Base-by-base conservation (phyloP, 352 stramenopile genomes). In the Halophytophthora batemanensis region DNA sequence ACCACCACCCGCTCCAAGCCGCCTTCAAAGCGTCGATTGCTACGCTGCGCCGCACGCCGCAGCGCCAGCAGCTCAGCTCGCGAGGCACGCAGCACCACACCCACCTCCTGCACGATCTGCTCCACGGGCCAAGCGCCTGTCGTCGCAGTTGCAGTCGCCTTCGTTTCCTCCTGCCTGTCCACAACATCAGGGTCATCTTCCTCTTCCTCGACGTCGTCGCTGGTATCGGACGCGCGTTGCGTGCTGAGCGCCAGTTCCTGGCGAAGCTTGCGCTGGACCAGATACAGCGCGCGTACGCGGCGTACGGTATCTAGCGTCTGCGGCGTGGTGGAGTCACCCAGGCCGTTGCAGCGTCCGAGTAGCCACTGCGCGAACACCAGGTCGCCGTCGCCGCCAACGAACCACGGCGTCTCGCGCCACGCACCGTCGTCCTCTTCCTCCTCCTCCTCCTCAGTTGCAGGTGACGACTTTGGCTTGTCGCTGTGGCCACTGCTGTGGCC, bases 341-440 rank as follows among this genome's bases (percentile, higher is more conserved):
- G 55, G 15, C 70, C 64, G 22, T 67, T 71, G 45, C 71, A 82
- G 34, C 77, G 79, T 3, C 62, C 67, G 25, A 90, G 66, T 13
- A 90, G 57, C 76, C 72, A 86, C 50, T 90, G 69, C 14, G 61
- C 64, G 45, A 80, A 79, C 34, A 44, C 40, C 39, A 90, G 33
- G 15, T 87, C 68, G 1, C 74, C 60, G 0, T 67, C 44, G 38
- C 70, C 69, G 10, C 53, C 68, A 31, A 46, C 49, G 40, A 77
- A 90, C 76, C 76, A 90, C 53, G 50, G 19, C 0, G 71, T 48
- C 12, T 78, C 66, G 15, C 44, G 52, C 35, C 45, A 40, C 10
- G 64, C 33, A 29, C 48, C 35, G 1, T 23, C 45, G 18, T 45
- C 31, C 21, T 31, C n/a, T 23, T 21, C 31, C 18, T 31, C 45